Percentiles rank a stretch among this genome's conserved stretches.
phyloP scores from a whole-genome alignment of 768 basidiomycete species.

The Hemileccinum rubropunctum region DNA sequence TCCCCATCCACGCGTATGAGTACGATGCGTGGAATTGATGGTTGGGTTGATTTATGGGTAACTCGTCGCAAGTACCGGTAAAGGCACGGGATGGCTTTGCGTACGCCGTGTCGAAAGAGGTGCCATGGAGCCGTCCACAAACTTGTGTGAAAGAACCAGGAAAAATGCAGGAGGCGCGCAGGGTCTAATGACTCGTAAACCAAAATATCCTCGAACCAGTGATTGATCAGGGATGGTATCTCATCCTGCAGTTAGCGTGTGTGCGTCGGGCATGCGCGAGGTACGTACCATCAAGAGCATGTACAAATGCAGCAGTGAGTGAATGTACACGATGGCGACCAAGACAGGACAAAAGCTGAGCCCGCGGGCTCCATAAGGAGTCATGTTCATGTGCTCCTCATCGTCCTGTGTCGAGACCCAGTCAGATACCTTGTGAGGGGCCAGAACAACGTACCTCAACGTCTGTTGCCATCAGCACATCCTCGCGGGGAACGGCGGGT shows the following conservation, averaged over 20 bases:
- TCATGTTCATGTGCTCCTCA: not conserved
- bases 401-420: not conserved
- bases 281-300: conserved; percentile 23
- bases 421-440: not conserved
- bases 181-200: conserved; percentile 12
- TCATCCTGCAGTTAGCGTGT: conserved; percentile 4
- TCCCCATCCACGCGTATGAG: conserved; percentile 15
- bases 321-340: conserved; percentile 9
- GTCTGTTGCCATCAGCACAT: not conserved
- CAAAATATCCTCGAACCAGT: conserved; percentile 21
- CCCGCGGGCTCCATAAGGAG: conserved; percentile 7
- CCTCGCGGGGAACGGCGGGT: not conserved
- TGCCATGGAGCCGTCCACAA: conserved; percentile 5
- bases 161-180: not conserved
- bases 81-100: conserved; percentile 1
- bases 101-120: conserved; percentile 1
- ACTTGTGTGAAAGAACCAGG: conserved; percentile 4
- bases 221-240: conserved; percentile 17
- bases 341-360: conserved; percentile 23
- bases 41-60: not conserved
- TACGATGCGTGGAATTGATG: conserved; percentile 14
- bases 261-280: not conserved
- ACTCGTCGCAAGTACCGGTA: not conserved
- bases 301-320: conserved; percentile 18
- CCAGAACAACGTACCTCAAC: conserved; percentile 1